Evolutionary conservation across 805 yeast species (phyloP).

Genomic region (Nakazawaea ambrosiae): DNA sequence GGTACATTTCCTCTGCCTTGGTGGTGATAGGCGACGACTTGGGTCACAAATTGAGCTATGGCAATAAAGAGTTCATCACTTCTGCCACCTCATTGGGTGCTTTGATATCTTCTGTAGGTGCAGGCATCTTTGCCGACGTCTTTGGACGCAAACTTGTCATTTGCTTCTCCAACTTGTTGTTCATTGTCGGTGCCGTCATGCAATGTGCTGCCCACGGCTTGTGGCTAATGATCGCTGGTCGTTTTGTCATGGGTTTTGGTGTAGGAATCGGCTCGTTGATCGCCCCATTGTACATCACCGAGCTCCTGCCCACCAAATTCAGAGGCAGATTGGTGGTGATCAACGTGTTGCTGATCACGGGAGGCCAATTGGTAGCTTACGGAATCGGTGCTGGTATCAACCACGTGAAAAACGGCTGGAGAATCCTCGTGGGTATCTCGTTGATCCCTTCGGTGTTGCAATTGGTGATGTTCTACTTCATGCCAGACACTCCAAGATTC

Average conservation of each 20-base stretch:
- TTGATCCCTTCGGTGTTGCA: slow-evolving; percentile 45
- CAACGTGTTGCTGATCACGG: slow-evolving; percentile 47
- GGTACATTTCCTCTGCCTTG: slow-evolving; percentile 50
- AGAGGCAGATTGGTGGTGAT: slow-evolving; percentile 47
- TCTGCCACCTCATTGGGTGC: slow-evolving; percentile 54
- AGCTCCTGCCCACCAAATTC: slow-evolving; percentile 45
- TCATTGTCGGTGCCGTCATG: slow-evolving; percentile 39
- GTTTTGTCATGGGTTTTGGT: slow-evolving; percentile 47
- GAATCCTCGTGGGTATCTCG: slow-evolving; percentile 42
- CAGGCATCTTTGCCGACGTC: slow-evolving; percentile 43
- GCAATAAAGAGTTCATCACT: slow-evolving; percentile 45
- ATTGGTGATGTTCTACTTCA: slow-evolving; percentile 35
- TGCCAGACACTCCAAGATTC: slow-evolving; percentile 51
- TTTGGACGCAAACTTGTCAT: slow-evolving; percentile 40
- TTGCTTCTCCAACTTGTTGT: slow-evolving; percentile 38
- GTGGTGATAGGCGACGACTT: slow-evolving; percentile 46
- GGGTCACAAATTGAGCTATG: slow-evolving; percentile 29
- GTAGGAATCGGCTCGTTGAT: slow-evolving; percentile 50
- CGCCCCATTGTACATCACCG: slow-evolving; percentile 47
- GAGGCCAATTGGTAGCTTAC: slow-evolving; percentile 50
- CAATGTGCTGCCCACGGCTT: slow-evolving; percentile 39
- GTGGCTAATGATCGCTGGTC: slow-evolving; percentile 43
- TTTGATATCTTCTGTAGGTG: slow-evolving; percentile 38
- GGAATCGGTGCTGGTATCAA: slow-evolving; percentile 43
- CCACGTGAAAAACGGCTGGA: slow-evolving; percentile 39